Base-by-base conservation (phyloP, 2,329 filamentous ascomycete genomes). In the Colletotrichum costaricense region DNA sequence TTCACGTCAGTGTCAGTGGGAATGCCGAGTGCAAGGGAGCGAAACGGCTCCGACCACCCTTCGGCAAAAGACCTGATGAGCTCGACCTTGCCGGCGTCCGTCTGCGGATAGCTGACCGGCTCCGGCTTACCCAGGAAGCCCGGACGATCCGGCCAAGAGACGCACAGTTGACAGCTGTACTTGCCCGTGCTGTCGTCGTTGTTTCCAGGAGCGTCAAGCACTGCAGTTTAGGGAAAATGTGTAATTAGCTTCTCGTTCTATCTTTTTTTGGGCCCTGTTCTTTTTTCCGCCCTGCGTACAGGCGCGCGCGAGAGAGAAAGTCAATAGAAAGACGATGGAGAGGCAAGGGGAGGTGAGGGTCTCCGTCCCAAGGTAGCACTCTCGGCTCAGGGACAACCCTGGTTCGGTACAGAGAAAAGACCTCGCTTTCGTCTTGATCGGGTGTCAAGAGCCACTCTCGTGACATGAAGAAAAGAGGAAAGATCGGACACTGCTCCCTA, bases 11-110 rank as follows among this genome's bases (percentile, higher is more conserved):
- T 82, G 2, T 82, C 80, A 1, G 80, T 75, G 0, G 86, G 83
- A 11, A 89, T 81, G 9, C 79, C 76, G 4, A 82, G 79, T 0
- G 85, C 81, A 0, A 88, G 76, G 0, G 82, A 80, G 2, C 78
- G 81, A 75, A 90, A 88, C 0, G 87, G 87, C 55, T 88, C 84
- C 0, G 86, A 83, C 84, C 88, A 90, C 2, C 82, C 82, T 0
- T 78, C 73, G 0, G 87, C 84, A 24, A 90, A 77, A 0, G 71
- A 73, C 62, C 83, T 84, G 72, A 90, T 83, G 42, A 89, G 79
- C 2, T 76, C 74, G 3, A 86, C 74, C 12, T 84, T 82, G 3
- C 81, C 87, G 3, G 73, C 66, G 28, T 83, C 83, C 0, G 79
- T 81, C 0, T 76, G 74, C 0, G 88, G 89, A 0, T 88, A 79